Evolutionary conservation across 306 rosid species (phyloP).

Genomic region (Fragaria nilgerrensis): DNA sequence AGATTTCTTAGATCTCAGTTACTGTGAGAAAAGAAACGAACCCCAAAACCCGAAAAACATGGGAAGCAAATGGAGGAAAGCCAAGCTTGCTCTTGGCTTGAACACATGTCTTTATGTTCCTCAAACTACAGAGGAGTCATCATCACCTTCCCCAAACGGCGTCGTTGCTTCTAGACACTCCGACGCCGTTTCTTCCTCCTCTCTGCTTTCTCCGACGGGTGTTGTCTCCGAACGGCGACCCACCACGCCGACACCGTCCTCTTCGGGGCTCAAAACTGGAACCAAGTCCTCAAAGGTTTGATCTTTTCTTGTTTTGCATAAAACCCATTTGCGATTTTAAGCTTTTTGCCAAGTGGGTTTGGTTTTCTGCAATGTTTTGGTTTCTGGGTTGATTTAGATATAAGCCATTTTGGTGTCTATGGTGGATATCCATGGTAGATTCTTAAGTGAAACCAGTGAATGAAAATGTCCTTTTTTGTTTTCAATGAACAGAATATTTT

Average conservation of each 20-base stretch:
- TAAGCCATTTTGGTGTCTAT: conserved; percentile 10
- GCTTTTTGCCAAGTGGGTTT: not conserved
- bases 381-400: not conserved
- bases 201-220: conserved; percentile 27
- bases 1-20: not conserved
- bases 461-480: conserved; percentile 13
- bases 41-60: conserved; percentile 22
- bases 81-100: conserved; percentile 69
- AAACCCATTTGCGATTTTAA: conserved; percentile 21
- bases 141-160: conserved; percentile 27
- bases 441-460: conserved; percentile 20
- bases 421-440: conserved; percentile 47
- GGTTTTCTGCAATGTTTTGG: not conserved
- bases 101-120: conserved; percentile 56
- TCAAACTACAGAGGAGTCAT: conserved; percentile 41
- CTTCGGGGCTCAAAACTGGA: conserved; percentile 49
- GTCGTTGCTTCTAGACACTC: conserved; percentile 29
- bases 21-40: not conserved
- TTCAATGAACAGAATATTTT: not conserved
- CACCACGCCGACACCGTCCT: conserved; percentile 56
- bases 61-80: conserved; percentile 84
- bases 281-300: conserved; percentile 75
- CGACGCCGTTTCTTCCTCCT: conserved; percentile 33
- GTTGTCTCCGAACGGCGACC: conserved; percentile 37
- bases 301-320: conserved; percentile 2